Evolutionary conservation across 129 eudicot species (phyloP).

Genomic region (Chrysanthemum makinoi): DNA sequence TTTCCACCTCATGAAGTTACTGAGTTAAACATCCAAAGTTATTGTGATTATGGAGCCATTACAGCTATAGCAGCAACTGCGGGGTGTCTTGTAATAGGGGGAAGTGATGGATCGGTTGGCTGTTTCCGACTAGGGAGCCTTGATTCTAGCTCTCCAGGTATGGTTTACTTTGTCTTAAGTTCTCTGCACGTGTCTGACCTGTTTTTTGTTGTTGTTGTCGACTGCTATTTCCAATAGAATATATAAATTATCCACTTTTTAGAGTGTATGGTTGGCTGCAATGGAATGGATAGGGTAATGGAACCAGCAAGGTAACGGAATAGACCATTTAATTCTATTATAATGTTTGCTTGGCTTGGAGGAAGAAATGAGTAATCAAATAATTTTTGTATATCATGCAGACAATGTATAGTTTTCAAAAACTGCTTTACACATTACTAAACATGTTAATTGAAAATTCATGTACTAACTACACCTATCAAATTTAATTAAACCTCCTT

Average conservation of each 20-base stretch:
- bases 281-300: too few species aligned
- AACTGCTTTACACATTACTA: too few species aligned
- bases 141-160: slow-evolving; percentile 73
- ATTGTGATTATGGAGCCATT: slow-evolving; percentile 55
- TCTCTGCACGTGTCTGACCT: not conserved
- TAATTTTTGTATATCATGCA: too few species aligned
- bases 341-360: too few species aligned
- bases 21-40: slow-evolving; percentile 47
- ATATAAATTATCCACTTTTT: not conserved
- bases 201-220: not conserved
- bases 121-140: slow-evolving; percentile 69
- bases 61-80: slow-evolving; percentile 63
- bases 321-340: too few species aligned
- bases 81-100: slow-evolving; percentile 75
- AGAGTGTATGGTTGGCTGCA: too few species aligned
- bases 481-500: too few species aligned
- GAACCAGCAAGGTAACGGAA: too few species aligned
- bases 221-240: not conserved
- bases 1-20: slow-evolving; percentile 53
- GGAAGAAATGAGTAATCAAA: too few species aligned
- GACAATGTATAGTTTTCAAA: too few species aligned
- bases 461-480: too few species aligned
- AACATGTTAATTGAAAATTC: too few species aligned
- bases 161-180: slow-evolving; percentile 3
- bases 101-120: slow-evolving; percentile 70